Evolutionary conservation across 768 basidiomycete species (phyloP), one percentile per base, ranked within the genome.

Genomic region (Chiua virens): DNA sequence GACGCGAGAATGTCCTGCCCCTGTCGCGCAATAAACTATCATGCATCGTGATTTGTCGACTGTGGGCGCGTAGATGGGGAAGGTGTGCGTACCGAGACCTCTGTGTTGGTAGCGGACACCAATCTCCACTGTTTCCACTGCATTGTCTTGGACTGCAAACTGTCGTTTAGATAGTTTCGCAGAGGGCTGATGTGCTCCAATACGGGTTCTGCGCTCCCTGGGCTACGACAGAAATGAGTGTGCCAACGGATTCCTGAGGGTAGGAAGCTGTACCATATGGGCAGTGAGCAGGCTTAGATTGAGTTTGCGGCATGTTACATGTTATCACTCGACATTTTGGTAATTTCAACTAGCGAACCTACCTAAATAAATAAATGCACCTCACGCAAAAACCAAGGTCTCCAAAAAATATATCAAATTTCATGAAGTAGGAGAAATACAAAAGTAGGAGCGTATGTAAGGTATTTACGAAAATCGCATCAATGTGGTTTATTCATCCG

Each of bases 131-230:
- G 73, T 70, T 53, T 83, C 75, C 3, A 78, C 74, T 8, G 72
- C 71, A 58, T 74, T 72, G 23, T 77, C 77, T 56, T 80, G 77
- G 11, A 75, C 71, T 3, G 80, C 78, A 52, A 80, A 80, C 43
- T 71, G 67, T 41, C 79, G 76, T 51, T 76, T 80, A 35, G 62
- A 54, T 10, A 79, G 66, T 56, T 75, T 79, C 32, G 72, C 81
- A 15, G 85, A 80, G 30, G 77, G 72, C 38, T 75, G 72, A 55
- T 87, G 86, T 2, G 61, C 70, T n/a, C 63, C 63, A 15, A 63
- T 64, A 48, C 80, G 79, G 50, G 67, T 69, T 53, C 75, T 74
- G 46, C 69, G 68, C 58, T 68, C 69, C 45, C 53, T 69, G 27
- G 67, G 67, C 67, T 72, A 68, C 60, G 25, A 49, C 18, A 23